Percentiles rank a stretch among this genome's conserved stretches.
These are phyloP conservation scores for Scleromitrula shiraiana DNA, from an alignment of 2,329 filamentous ascomycete genomes.

Conservation along the genomic window DNA sequence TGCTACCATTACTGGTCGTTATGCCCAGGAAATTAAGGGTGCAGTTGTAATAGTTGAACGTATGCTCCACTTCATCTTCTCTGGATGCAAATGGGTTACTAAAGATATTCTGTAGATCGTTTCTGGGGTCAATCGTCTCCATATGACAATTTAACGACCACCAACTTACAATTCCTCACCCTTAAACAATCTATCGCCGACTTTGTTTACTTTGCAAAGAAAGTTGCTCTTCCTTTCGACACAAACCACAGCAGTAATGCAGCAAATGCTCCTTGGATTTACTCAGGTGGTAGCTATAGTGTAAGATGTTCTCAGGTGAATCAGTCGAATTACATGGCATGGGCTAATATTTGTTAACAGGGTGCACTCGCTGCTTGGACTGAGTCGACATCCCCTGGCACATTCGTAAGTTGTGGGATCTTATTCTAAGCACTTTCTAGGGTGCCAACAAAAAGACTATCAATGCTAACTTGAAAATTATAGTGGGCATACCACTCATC, in stretches of 20 bases:
- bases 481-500: slow-evolving; percentile 50
- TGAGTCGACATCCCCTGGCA: slow-evolving; percentile 43
- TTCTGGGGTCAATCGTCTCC: slow-evolving; percentile 51
- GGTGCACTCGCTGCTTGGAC: slow-evolving; percentile 50
- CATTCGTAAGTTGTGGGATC: slow-evolving; percentile 31
- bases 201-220: slow-evolving; percentile 46
- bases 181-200: slow-evolving; percentile 46
- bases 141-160: slow-evolving; percentile 40
- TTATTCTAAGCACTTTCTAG: too few relatives aligned
- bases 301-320: not conserved
- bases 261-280: slow-evolving; percentile 46
- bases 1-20: slow-evolving; percentile 39
- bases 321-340: not conserved
- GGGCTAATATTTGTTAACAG: not conserved
- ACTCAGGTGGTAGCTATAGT: slow-evolving; percentile 48
- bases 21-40: slow-evolving; percentile 44
- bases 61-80: slow-evolving; percentile 22
- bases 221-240: slow-evolving; percentile 46
- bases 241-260: slow-evolving; percentile 40
- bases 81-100: not conserved
- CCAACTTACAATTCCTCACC: slow-evolving; percentile 46
- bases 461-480: not conserved
- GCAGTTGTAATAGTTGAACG: slow-evolving; percentile 49
- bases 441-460: too few relatives aligned
- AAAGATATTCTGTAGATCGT: slow-evolving; percentile 34